Conservation (phyloP, 805 yeast genomes). For the Candida berthetii region DNA sequence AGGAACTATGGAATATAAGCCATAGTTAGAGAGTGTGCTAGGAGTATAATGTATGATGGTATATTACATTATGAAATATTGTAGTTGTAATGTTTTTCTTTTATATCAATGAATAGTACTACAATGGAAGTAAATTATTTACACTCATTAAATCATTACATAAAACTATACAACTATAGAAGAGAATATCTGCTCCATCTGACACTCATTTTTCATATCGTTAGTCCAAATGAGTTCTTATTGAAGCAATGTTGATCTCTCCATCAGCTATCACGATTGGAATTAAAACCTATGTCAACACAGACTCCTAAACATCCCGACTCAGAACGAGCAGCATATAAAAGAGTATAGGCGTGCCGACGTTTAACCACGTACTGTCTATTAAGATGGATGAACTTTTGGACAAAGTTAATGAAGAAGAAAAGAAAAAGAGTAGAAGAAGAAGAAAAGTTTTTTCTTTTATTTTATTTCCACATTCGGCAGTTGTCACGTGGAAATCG, state of each 20-base stretch:
- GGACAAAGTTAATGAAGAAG: conserved; percentile 50
- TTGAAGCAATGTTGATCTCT: conserved; percentile 12
- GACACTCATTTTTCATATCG: conserved; percentile 23
- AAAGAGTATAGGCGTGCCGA: not conserved
- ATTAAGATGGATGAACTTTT: conserved; percentile 53
- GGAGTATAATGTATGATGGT: too few species aligned
- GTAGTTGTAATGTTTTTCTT: too few species aligned
- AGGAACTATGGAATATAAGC: too few species aligned
- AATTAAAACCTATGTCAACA: conserved; percentile 4
- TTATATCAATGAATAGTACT: too few species aligned
- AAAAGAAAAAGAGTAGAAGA: conserved; percentile 1
- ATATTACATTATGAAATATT: too few species aligned
- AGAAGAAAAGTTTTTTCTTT: conserved; percentile 4
- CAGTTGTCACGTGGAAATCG: too few species aligned
- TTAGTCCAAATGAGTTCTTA: conserved; percentile 10
- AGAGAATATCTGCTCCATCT: conserved; percentile 19
- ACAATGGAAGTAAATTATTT: too few species aligned
- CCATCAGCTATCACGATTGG: conserved; percentile 18
- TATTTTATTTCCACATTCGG: not conserved
- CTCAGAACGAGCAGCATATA: conserved; percentile 1
- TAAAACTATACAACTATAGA: too few species aligned
- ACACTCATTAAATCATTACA: too few species aligned
- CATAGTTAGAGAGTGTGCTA: too few species aligned
- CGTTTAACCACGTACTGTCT: conserved; percentile 53
- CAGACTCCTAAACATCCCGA: not conserved